Evolutionary conservation across 441 rosid species (phyloP), one percentile per base, ranked within the genome.

Genomic region (Pelargonium myrrhifolium): DNA sequence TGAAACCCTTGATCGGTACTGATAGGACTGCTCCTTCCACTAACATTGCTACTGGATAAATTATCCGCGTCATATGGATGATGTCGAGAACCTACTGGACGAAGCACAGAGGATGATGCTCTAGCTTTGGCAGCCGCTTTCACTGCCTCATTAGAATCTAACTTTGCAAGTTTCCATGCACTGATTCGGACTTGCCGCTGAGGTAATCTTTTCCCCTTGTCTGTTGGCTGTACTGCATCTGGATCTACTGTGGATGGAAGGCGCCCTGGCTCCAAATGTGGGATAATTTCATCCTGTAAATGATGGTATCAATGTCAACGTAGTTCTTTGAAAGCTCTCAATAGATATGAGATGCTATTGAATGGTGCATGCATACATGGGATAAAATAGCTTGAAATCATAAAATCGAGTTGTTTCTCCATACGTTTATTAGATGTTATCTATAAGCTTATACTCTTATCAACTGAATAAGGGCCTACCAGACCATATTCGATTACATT

Each of bases 111-210:
- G 0, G 77, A 74, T 31, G 77, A 74, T 24, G 73, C 70, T 65
- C 77, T 66, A 2, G 77, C 77, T 65, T 74, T 65, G 21, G 97
- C 96, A 76, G 83, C 96, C 56, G 96, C 97, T 74, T 81, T 87
- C 8, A 85, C 74, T 53, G 91, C 98, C 83, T 90, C 90, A 14
- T 72, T 78, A 47, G 97, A 83, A 66, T 93, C 98, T 68, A 93
- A 74, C 73, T 87, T 90, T n/a, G 93, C 98, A 9, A 90, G 91
- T 72, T 87, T 89, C 98, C 97, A 90, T 6, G 97, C 96, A 58
- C 95, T 93, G 78, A 93, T 89, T 79, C 90, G 85, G 60, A 89
- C 90, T 59, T 82, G 96, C 66, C 84, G 92, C 68, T 79, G 96
- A 24, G 91, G 85, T 70, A 82, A 67, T 75, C 64, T 87, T 75